Evolutionary conservation across 805 yeast genomes (phyloP).

Genomic region (Yamadazyma kitorensis): DNA sequence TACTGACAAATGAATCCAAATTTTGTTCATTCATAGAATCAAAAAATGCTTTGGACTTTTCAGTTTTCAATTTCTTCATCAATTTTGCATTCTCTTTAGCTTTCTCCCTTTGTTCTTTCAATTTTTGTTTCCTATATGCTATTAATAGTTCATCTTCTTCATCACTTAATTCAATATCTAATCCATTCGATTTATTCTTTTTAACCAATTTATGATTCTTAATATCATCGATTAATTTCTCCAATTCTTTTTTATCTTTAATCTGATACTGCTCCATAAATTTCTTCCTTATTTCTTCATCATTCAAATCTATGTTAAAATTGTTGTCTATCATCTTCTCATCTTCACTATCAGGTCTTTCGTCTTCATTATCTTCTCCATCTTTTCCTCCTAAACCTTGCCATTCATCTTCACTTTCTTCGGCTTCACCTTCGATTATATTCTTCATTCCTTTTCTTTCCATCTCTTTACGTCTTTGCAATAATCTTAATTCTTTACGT

Average conservation of each 20-base stretch:
- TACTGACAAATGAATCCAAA: no score
- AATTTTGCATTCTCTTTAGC: conserved; percentile 45
- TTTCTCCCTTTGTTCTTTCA: conserved; percentile 47
- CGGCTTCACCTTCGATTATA: conserved; percentile 79
- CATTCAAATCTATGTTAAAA: conserved; percentile 53
- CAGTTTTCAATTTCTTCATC: conserved; percentile 45
- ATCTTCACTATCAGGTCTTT: conserved; percentile 63
- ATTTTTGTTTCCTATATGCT: conserved; percentile 42
- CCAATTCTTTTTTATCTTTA: conserved; percentile 61
- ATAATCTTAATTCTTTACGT: conserved; percentile 29
- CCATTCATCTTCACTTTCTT: conserved; percentile 89
- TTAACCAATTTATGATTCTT: conserved; percentile 69
- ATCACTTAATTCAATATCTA: conserved; percentile 66
- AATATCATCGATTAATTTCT: conserved; percentile 65
- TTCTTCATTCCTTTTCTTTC: conserved; percentile 56
- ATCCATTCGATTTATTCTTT: conserved; percentile 48
- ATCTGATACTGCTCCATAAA: conserved; percentile 59
- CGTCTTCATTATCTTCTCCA: conserved; percentile 49
- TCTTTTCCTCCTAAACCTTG: conserved; percentile 75
- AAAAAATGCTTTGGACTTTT: conserved; percentile 65
- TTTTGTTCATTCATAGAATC: conserved; percentile 57
- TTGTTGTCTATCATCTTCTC: conserved; percentile 76
- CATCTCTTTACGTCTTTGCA: conserved; percentile 47
- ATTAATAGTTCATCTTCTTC: conserved; percentile 65
- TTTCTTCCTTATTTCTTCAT: conserved; percentile 55